Base-by-base conservation (phyloP, 2,329 filamentous ascomycete species). In the Hypoxylon sp. region DNA sequence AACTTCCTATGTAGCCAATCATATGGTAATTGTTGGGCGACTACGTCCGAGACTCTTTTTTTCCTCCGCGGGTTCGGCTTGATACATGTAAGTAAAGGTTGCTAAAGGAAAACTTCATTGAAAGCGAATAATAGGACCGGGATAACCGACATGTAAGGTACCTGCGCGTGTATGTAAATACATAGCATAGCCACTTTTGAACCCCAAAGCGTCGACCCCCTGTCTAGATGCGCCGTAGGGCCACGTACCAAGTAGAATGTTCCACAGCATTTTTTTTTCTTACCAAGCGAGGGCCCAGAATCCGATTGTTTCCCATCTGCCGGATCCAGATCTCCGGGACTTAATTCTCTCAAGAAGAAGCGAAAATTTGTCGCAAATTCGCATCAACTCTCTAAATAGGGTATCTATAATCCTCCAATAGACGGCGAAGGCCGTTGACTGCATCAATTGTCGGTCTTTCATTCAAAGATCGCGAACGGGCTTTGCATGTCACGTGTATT, bases 251-350 rank as follows among this genome's bases (percentile, higher is more conserved):
- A 43, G 59, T 63, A 70, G 65, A 68, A 68, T 66, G 65, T 70
- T 70, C 65, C 62, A 67, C 67, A 23, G 41, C 50, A 23, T 51
- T n/a, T 34, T 60, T 61, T 62, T 41, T 11, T 51, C 52, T 63
- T 68, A 58, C 62, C 51, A 66, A 68, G 63, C 56, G 38, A 63
- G 34, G 59, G 68, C 38, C 68, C 38, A 70, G 62, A 68, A 48
- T 62, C 52, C 52, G 52, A 59, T 49, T 28, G 25, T 59, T 19
- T 28, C 49, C 30, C 28, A 63, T 64, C 62, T 65, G 43, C 50
- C 63, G 52, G 65, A 64, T 68, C 68, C 65, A 68, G 68, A 70
- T 63, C 60, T 38, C 34, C 62, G 65, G 68, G 56, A 34, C 41
- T 57, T 50, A 10, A 52, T 60, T 60, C 58, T 57, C 25, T 59